Base-by-base conservation (phyloP, 768 basidiomycete genomes). In the Phaeotremella fagi region DNA sequence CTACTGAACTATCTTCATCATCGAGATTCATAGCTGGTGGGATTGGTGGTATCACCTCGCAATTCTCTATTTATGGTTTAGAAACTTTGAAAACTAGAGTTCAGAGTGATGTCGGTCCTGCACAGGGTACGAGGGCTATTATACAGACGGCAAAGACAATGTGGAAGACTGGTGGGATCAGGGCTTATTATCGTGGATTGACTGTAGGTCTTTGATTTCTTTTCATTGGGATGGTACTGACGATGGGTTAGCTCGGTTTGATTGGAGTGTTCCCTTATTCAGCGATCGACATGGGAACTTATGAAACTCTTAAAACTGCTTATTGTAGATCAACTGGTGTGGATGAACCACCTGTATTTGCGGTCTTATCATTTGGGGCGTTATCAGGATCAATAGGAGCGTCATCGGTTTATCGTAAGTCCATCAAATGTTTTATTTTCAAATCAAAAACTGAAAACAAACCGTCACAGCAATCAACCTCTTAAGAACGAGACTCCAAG, bases 21-120 rank as follows among this genome's bases (percentile, higher is more conserved):
- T 94, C 90, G 72, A 83, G 95, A 24, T 99, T 99, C 77, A 68
- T 99, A 49, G 88, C 92, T 12, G 95, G 95, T 41, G 95, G 95
- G 2, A 82, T 98, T 37, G 94, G 95, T 36, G 95, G 95, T n/a
- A 84, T 97, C 61, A 83, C 81, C 1, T 75, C 70, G 1, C 69
- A 71, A 52, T 63, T 63, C 33, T 50, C 88, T 57, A 97, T 97
- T 76, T 97, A 95, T 75, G 91, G 92, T 1, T 83, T 97, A 62
- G 95, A 98, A 75, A 97, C 94, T 2, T 77, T 98, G 48, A 98
- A 99, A 85, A 98, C 94, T 0, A 88, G 95, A 82, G 88, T 97
- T 83, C 97, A 97, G 90, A 94, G 90, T 71, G 85, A 81, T 58
- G 54, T 52, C 27, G 82, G 62, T 79, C 80, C 55, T n/a, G 63